phyloP scores from a whole-genome alignment of 805 yeast genomes.

The Lipomyces spencermartinsiae region DNA sequence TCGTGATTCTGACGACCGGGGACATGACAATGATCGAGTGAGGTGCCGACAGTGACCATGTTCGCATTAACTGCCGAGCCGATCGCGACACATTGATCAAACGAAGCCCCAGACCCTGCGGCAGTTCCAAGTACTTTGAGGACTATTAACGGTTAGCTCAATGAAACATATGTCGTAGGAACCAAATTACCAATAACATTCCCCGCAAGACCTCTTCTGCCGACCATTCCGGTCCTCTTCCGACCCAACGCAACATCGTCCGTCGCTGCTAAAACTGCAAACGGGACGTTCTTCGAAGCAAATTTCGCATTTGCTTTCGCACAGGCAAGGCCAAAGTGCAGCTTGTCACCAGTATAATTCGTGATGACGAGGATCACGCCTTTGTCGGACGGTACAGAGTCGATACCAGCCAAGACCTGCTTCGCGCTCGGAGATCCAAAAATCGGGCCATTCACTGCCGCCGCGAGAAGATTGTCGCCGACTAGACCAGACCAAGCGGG shows the following conservation, averaged over 20 bases:
- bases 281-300: constrained; percentile 10
- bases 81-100: constrained; percentile 61
- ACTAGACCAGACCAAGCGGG: constrained; percentile 92
- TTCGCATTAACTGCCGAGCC: constrained; percentile 68
- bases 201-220: constrained; percentile 94
- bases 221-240: constrained; percentile 86
- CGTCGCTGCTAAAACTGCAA: constrained; percentile 71
- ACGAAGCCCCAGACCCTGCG: constrained; percentile 52
- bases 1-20: constrained; percentile 73
- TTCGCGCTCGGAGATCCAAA: constrained; percentile 94
- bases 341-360: constrained; percentile 92
- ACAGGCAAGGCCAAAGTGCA: constrained; percentile 90
- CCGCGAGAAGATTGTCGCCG: constrained; percentile 80
- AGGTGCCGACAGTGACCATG: constrained; percentile 85
- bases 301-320: constrained; percentile 56
- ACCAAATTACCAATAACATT: constrained; percentile 58
- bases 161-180: not conserved
- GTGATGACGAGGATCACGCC: constrained; percentile 84
- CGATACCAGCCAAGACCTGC: constrained; percentile 74
- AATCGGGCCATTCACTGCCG: constrained; percentile 85
- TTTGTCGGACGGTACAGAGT: constrained; percentile 43
- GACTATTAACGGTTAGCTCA: constrained; percentile 47
- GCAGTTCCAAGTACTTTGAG: constrained; percentile 87
- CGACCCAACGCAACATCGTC: constrained; percentile 95
- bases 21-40: constrained; percentile 85